A percentile compares a stretch with the other conserved stretches of the same genome.
These are phyloP conservation scores for Silybum marianum DNA, from an alignment of 129 eudicot species.

Conservation along the genomic window DNA sequence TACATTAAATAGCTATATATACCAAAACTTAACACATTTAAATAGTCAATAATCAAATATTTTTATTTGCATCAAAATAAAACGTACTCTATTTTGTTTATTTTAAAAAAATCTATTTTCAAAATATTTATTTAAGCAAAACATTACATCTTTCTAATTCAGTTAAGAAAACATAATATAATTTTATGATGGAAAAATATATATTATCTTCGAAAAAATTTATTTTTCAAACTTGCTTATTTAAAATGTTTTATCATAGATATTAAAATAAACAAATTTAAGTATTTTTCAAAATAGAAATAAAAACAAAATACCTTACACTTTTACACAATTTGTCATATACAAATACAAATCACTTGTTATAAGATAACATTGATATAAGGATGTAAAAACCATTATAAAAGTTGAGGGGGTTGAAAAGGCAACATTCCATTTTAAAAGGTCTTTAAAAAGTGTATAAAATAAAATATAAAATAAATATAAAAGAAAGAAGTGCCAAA, in stretches of 20 bases:
- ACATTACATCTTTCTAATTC: neutral
- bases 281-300: too few relatives aligned
- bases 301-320: neutral
- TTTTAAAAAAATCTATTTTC: too few relatives aligned
- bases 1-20: neutral
- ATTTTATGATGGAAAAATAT: too few relatives aligned
- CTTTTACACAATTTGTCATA: neutral
- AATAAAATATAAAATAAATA: neutral
- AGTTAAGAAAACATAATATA: too few relatives aligned
- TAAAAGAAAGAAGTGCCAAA: slow-evolving; percentile 21
- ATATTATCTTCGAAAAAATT: too few relatives aligned
- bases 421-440: neutral
- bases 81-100: neutral
- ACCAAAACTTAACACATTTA: neutral
- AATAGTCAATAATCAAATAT: neutral
- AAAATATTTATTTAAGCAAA: neutral
- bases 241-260: too few relatives aligned
- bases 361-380: neutral
- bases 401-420: slow-evolving; percentile 9
- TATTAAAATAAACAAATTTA: too few relatives aligned
- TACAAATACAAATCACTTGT: too few relatives aligned
- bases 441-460: neutral
- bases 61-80: too few relatives aligned
- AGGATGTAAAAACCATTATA: neutral
- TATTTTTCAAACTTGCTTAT: too few relatives aligned